Evolutionary conservation across 176 grass and related monocot genomes (phyloP).

Genomic region (Aegilops umbellulata): DNA sequence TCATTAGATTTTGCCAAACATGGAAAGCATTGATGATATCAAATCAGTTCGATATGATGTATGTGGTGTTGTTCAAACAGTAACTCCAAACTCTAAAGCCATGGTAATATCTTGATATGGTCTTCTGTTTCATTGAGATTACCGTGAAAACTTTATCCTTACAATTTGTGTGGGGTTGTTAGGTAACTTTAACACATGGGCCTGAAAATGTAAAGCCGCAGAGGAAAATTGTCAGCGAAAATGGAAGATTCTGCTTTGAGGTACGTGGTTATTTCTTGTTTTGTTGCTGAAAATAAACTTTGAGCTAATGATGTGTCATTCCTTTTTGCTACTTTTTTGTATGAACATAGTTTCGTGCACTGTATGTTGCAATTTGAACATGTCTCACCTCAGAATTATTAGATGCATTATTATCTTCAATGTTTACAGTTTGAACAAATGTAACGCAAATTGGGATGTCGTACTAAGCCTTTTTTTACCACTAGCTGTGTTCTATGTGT

Average conservation of each 20-base stretch:
- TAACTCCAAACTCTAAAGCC: conserved; percentile 76
- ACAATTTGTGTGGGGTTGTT: conserved; percentile 27
- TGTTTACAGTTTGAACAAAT: conserved; percentile 11
- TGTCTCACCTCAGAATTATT: not conserved
- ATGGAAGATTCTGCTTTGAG: conserved; percentile 96
- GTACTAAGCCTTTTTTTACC: not conserved
- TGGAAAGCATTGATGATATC: conserved; percentile 89
- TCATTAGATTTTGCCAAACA: conserved; percentile 89
- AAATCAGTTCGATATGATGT: conserved; percentile 74
- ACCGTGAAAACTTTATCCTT: conserved; percentile 13
- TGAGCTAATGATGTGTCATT: not conserved
- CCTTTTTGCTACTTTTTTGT: not conserved
- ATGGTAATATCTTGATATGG: conserved; percentile 56
- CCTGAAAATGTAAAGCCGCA: conserved; percentile 82
- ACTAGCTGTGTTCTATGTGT: not conserved
- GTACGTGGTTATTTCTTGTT: conserved; percentile 31
- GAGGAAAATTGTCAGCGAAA: conserved; percentile 60
- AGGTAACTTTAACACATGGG: conserved; percentile 83
- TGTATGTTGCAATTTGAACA: not conserved
- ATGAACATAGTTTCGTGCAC: not conserved
- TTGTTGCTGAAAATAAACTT: not conserved
- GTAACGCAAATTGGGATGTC: not conserved
- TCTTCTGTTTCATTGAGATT: conserved; percentile 9
- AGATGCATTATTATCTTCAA: conserved; percentile 6
- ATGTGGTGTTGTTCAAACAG: conserved; percentile 85